These are phyloP conservation scores for Fraxinus ornus DNA, from an alignment of 305 asterid species.

Conservation along the genomic window DNA sequence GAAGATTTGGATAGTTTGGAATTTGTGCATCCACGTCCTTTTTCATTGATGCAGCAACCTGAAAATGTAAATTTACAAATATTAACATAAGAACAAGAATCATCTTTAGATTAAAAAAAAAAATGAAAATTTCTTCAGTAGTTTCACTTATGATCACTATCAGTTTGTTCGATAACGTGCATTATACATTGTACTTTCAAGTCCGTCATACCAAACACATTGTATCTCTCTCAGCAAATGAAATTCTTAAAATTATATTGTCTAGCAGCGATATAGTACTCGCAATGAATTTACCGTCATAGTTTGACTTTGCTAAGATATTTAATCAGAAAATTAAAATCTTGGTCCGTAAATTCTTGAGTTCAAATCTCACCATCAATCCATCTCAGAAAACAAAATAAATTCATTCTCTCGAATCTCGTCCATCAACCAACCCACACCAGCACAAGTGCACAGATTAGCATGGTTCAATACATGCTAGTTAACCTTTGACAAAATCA, in stretches of 20 bases:
- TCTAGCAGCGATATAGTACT: neutral
- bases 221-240: neutral
- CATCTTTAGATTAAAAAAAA: neutral
- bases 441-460: neutral
- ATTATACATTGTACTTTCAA: neutral
- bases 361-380: neutral
- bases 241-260: neutral
- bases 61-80: constrained; percentile 18
- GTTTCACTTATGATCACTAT: neutral
- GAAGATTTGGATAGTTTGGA: constrained; percentile 55
- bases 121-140: neutral
- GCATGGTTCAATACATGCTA: neutral
- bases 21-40: constrained; percentile 55
- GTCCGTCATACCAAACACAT: neutral
- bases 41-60: constrained; percentile 63
- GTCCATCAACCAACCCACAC: neutral
- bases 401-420: neutral
- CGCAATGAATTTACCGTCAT: neutral
- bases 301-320: neutral
- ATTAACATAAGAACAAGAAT: neutral
- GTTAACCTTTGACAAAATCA: neutral
- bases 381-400: neutral
- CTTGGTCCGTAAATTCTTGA: neutral
- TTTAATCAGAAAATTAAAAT: neutral
- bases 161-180: neutral